Evolutionary conservation across 495 filamentous ascomycete species (phyloP).

Genomic region (Gamarada debralockiae): DNA sequence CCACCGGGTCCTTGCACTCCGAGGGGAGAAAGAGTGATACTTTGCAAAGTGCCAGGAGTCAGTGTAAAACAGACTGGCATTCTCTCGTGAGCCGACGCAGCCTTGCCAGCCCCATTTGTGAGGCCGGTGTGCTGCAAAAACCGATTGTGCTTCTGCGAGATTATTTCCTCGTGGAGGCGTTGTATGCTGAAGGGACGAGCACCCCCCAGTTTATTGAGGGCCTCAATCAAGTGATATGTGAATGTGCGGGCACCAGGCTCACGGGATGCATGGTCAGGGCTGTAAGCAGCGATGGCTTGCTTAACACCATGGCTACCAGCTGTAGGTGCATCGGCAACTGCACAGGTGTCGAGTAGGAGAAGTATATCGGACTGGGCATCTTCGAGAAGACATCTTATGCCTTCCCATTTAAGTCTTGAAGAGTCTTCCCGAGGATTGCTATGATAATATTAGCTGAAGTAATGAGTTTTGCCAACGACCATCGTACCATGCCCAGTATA

Average conservation of each 20-base stretch:
- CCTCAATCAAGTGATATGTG: constrained; percentile 43
- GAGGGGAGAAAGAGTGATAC: constrained; percentile 40
- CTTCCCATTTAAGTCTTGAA: constrained; percentile 26
- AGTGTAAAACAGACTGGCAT: constrained; percentile 44
- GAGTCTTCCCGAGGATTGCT: constrained; percentile 26
- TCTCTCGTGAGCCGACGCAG: constrained; percentile 30
- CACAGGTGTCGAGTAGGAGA: constrained; percentile 25
- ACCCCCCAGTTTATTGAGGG: constrained; percentile 40
- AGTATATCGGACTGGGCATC: constrained; percentile 28
- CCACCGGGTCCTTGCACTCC: constrained; percentile 23
- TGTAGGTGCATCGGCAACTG: constrained; percentile 35
- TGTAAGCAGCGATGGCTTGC: constrained; percentile 51
- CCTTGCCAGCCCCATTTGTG: constrained; percentile 40
- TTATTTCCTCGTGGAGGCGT: constrained; percentile 46
- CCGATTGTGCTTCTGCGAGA: constrained; percentile 27
- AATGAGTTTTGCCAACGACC: constrained; percentile 4
- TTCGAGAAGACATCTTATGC: constrained; percentile 22
- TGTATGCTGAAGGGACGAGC: constrained; percentile 45
- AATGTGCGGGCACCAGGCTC: constrained; percentile 46
- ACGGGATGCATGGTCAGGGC: constrained; percentile 40
- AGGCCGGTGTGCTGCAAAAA: constrained; percentile 32
- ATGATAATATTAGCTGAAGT: constrained; percentile 14
- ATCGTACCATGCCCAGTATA: constrained; percentile 53
- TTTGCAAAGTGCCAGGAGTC: constrained; percentile 43
- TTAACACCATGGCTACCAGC: constrained; percentile 44